Base-by-base conservation (phyloP, 1,284 basidiomycete genomes). In the Singerocomus rubriflavus region DNA sequence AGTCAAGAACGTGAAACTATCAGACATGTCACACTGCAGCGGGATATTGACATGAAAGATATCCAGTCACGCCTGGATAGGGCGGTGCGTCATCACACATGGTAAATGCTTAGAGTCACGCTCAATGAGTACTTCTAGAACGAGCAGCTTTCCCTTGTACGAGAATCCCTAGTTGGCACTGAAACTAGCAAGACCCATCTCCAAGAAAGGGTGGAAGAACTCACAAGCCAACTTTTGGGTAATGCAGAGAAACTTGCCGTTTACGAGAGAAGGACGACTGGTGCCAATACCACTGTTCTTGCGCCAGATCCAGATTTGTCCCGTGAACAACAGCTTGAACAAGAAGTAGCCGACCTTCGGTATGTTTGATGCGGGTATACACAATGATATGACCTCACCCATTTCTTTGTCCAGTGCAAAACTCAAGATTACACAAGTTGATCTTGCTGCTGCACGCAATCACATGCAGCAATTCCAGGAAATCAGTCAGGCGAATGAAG, bases 381-480 rank as follows among this genome's bases (percentile, higher is more conserved):
- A 2, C 8, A 9, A 6, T 30, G 9, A 34, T 13, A 38, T 25
- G n/a, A 51, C 31, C 52, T 47, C 50, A 53, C 35, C 13, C 6
- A 36, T 21, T 37, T 42, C 17, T 33, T 32, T 25, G 35, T n/a
- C 12, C 59, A 92, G 90, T 16, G 82, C 82, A 45, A 74, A 83
- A 17, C 73, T 93, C 39, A 90, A 89, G 69, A 76, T 89, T 4
- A 75, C 85, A 1, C 83, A 92, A 65, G 76, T 88, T 17, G 89
- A 93, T 57, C 76, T 91, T 32, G 74, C 81, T 6, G 74, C 83
- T 33, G 84, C 90, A 4, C 77, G 79, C 45, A 79, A 73, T 44
- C 87, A 93, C 62, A 84, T 87, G 21, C 80, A 88, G 55, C 91
- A 93, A 65, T 93, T 88, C 78, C 81, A 91, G 65, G 83, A 88